Percentiles rank a stretch among this genome's conserved stretches.
Evolutionary conservation across 2,329 filamentous ascomycete species (phyloP).

Genomic region (Aspergillus jensenii): DNA sequence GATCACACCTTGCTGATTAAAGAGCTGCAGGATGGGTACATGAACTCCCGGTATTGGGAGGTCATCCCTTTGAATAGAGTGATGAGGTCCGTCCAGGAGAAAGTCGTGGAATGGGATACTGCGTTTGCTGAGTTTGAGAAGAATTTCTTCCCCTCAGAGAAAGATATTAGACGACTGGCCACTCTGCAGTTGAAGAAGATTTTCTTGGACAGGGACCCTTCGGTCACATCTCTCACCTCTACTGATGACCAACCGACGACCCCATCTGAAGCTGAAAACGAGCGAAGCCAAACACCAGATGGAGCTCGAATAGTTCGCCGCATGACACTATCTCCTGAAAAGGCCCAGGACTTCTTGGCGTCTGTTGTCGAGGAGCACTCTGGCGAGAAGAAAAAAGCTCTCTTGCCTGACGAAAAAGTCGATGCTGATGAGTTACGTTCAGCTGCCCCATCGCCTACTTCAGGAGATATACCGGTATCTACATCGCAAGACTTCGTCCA

Average conservation of each 20-base stretch:
- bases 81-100: conserved; percentile 86
- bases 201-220: conserved; percentile 83
- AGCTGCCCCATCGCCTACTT: conserved; percentile 18
- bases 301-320: conserved; percentile 36
- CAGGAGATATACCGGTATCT: conserved; percentile 18
- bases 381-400: conserved; percentile 36
- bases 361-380: conserved; percentile 66
- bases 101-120: conserved; percentile 89
- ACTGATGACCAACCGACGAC: conserved; percentile 63
- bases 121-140: conserved; percentile 87
- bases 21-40: conserved; percentile 85
- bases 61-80: conserved; percentile 90
- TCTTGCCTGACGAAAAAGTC: conserved; percentile 11
- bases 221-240: conserved; percentile 70
- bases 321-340: conserved; percentile 58
- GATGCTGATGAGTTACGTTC: conserved; percentile 24
- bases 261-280: conserved; percentile 36
- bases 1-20: conserved; percentile 73
- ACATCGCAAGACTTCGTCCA: conserved; percentile 25
- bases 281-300: conserved; percentile 28
- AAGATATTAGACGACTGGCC: conserved; percentile 89
- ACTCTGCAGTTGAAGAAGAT: conserved; percentile 92
- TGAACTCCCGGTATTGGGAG: conserved; percentile 93
- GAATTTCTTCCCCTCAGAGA: conserved; percentile 90
- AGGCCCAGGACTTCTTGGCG: conserved; percentile 62